Conservation (phyloP, 371 early-diverging fungal genomes). For the Gilbertella persicaria region DNA sequence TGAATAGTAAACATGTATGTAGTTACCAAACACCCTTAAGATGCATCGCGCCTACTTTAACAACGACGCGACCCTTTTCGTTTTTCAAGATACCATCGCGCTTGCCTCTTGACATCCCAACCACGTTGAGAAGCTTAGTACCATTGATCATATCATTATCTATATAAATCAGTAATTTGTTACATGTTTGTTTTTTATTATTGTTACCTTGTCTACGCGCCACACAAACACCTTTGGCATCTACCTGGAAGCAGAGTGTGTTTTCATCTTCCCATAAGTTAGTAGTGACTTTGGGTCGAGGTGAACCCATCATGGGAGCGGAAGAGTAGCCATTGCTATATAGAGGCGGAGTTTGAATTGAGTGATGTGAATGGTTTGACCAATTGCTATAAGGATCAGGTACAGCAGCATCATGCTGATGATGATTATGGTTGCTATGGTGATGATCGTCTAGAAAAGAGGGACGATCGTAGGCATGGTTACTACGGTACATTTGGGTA, state of each 20-base stretch:
- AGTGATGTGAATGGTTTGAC: neutral
- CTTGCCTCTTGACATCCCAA: slow-evolving; percentile 86
- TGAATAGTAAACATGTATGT: neutral
- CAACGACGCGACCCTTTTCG: slow-evolving; percentile 80
- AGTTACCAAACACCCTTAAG: slow-evolving; percentile 87
- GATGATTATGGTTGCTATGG: slow-evolving; percentile 8
- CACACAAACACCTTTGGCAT: slow-evolving; percentile 76
- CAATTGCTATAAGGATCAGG: neutral
- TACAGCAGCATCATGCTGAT: neutral
- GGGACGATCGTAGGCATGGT: neutral
- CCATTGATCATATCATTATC: slow-evolving; percentile 87
- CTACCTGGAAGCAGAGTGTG: slow-evolving; percentile 79
- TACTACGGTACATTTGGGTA: neutral
- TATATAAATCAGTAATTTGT: slow-evolving; percentile 9
- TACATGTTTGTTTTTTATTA: slow-evolving; percentile 1
- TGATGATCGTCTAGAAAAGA: neutral
- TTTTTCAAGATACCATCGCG: slow-evolving; percentile 88
- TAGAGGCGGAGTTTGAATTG: neutral
- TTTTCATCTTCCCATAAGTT: slow-evolving; percentile 86
- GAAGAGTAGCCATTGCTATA: neutral
- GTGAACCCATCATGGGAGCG: slow-evolving; percentile 15
- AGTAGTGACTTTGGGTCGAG: slow-evolving; percentile 68
- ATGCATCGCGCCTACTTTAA: slow-evolving; percentile 87
- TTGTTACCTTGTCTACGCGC: slow-evolving; percentile 76
- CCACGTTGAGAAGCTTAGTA: slow-evolving; percentile 84